These are phyloP conservation scores for Rhazya stricta DNA, from an alignment of 257 asterid species.

Conservation along the genomic window DNA sequence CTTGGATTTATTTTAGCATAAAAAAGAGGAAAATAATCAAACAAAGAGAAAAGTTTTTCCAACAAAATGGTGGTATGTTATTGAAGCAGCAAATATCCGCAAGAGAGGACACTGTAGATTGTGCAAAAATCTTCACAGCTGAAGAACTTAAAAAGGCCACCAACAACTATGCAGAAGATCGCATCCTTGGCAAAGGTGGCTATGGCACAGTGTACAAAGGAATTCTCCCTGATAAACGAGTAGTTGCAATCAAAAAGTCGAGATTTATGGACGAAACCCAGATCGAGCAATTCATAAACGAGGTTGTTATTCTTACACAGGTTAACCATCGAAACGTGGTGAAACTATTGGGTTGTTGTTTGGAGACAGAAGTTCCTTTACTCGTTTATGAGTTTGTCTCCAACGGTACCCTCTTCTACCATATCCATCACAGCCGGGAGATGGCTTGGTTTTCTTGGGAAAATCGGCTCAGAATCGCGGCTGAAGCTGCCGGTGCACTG, in stretches of 20 bases:
- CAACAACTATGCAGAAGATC: constrained; percentile 40
- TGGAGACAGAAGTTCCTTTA: constrained; percentile 54
- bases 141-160: constrained; percentile 40
- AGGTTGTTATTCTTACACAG: constrained; percentile 53
- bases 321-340: constrained; percentile 56
- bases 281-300: constrained; percentile 65
- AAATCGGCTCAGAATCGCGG: constrained; percentile 38
- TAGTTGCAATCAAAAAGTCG: constrained; percentile 54
- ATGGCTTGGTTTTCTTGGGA: constrained; percentile 53
- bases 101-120: constrained; percentile 13
- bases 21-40: constrained; percentile 17
- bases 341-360: constrained; percentile 53
- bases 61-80: constrained; percentile 51
- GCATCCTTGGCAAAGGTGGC: constrained; percentile 54
- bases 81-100: constrained; percentile 36
- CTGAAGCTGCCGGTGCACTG: constrained; percentile 45
- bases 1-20: constrained; percentile 27
- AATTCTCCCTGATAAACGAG: constrained; percentile 30
- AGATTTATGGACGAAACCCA: constrained; percentile 41
- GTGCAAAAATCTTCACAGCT: constrained; percentile 31
- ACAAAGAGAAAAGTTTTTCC: constrained; percentile 41
- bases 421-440: constrained; percentile 34
- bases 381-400: constrained; percentile 44
- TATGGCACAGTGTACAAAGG: constrained; percentile 48
- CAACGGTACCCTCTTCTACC: constrained; percentile 37